A percentile compares a stretch with the other conserved stretches of the same genome.
These are phyloP conservation scores for Citrus maxima DNA, from an alignment of 345 rosid species.

Conservation along the genomic window DNA sequence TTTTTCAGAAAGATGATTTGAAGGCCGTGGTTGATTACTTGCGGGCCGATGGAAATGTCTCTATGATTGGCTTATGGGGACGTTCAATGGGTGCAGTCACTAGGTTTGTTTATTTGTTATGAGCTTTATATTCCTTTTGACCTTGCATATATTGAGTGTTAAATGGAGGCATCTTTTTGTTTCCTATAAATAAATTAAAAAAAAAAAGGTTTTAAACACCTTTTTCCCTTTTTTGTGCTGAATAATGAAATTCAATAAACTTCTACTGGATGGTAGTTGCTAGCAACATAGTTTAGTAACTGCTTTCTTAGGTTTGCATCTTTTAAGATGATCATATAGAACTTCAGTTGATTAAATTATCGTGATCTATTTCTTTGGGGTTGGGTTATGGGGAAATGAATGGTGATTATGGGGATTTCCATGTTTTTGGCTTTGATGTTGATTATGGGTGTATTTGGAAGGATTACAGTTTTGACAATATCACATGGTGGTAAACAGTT, in stretches of 20 bases:
- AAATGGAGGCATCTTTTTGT: background rate
- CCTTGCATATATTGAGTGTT: slow-evolving; percentile 9
- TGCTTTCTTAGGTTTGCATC: background rate
- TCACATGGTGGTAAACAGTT: background rate
- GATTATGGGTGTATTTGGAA: background rate
- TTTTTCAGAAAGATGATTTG: slow-evolving; percentile 82
- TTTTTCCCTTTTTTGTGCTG: background rate
- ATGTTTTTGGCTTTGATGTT: background rate
- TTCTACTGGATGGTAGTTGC: background rate
- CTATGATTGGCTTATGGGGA: slow-evolving; percentile 95
- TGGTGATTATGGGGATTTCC: background rate
- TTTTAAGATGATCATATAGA: background rate
- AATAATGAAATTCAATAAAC: background rate
- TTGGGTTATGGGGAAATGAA: background rate
- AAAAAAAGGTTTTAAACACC: background rate
- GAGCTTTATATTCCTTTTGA: slow-evolving; percentile 14
- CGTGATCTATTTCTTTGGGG: background rate
- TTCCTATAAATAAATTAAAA: too few relatives aligned
- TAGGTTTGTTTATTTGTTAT: slow-evolving; percentile 41
- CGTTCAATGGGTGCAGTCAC: slow-evolving; percentile 98
- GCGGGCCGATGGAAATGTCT: slow-evolving; percentile 83
- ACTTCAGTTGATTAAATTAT: background rate
- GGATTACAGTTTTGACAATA: background rate
- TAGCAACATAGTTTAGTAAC: background rate
- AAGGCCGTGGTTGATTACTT: slow-evolving; percentile 77